Base-by-base conservation (phyloP, 768 basidiomycete species). In the Naematelia aurantialba region DNA sequence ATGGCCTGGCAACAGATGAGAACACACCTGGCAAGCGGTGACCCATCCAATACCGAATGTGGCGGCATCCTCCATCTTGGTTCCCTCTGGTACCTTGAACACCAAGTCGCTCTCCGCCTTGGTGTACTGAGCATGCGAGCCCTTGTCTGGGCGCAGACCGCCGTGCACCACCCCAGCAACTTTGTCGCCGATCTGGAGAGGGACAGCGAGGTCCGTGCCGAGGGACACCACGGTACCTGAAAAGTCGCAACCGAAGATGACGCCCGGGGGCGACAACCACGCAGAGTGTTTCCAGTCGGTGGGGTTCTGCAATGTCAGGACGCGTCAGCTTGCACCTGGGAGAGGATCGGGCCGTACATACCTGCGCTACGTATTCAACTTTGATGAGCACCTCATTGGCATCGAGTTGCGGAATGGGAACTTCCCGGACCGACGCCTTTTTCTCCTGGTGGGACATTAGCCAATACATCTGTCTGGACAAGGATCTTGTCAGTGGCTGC, bases 311-410 rank as follows among this genome's bases (percentile, higher is more conserved):
- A 45, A 12, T 39, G 17, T 29, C 30, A 29, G 39, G 12, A 29
- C n/a, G 19, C 21, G n/a, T 5, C 34, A 19, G 58, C 42, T 10
- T 11, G 13, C 17, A 46, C n/a, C 10, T 31, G 14, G 29, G 12
- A 11, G 30, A 24, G 29, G 4, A 52, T 25, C 11, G 30, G n/a
- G 51, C 58, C 5, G 30, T 13, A 62, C 63, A 59, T 50, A 65
- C 70, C 34, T 58, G 58, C 11, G 69, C 58, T n/a, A 62, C 62
- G 55, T 69, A 69, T 26, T 61, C 59, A 12, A 69, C 60, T 58
- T 75, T 72, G 59, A 75, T 60, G 11, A 75, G 53, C 3, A 75
- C 62, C 13, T 75, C 66, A 30, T 69, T 60, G 19, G 59, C 55
- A 13, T 46, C 42, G 24, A 67, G 68, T 4, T 66, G 60, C 5